Evolutionary conservation across 148 eudicot genomes (phyloP).

Genomic region (Amaranthus palmeri): DNA sequence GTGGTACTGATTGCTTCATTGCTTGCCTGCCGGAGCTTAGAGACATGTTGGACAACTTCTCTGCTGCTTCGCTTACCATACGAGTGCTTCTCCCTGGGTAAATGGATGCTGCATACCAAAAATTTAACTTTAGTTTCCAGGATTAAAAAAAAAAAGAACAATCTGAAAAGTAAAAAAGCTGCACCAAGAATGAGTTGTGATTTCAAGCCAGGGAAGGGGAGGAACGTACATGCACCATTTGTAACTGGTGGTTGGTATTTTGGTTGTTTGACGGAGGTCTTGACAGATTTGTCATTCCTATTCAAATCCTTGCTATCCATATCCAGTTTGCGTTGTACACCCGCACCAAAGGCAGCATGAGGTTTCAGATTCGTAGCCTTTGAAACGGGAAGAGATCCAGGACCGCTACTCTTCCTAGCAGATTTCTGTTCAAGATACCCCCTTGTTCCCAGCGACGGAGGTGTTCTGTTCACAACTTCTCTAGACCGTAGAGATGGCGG

Average conservation of each 20-base stretch:
- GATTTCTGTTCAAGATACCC: conserved; percentile 47
- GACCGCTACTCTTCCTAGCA: conserved; percentile 32
- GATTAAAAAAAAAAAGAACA: neutral
- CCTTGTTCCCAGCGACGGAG: conserved; percentile 45
- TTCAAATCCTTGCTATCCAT: conserved; percentile 50
- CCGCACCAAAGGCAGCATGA: conserved; percentile 36
- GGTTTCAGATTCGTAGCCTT: conserved; percentile 39
- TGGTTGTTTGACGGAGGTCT: conserved; percentile 34
- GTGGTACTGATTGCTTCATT: conserved; percentile 46
- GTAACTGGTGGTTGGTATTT: conserved; percentile 62
- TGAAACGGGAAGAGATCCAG: conserved; percentile 38
- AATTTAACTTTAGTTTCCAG: neutral
- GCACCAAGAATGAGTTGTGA: neutral
- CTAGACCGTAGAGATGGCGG: conserved; percentile 36
- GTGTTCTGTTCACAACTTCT: conserved; percentile 42
- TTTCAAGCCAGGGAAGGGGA: too few relatives aligned
- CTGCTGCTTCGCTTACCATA: conserved; percentile 50
- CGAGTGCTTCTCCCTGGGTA: conserved; percentile 39
- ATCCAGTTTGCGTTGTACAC: conserved; percentile 64
- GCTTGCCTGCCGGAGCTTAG: conserved; percentile 42
- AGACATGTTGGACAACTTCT: conserved; percentile 57
- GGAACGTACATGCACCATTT: conserved; percentile 49
- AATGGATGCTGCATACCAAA: conserved; percentile 30
- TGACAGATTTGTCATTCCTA: conserved; percentile 45
- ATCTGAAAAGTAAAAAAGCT: neutral